Base-by-base conservation (phyloP, 2,329 filamentous ascomycete genomes). In the Macrophomina phaseolina region DNA sequence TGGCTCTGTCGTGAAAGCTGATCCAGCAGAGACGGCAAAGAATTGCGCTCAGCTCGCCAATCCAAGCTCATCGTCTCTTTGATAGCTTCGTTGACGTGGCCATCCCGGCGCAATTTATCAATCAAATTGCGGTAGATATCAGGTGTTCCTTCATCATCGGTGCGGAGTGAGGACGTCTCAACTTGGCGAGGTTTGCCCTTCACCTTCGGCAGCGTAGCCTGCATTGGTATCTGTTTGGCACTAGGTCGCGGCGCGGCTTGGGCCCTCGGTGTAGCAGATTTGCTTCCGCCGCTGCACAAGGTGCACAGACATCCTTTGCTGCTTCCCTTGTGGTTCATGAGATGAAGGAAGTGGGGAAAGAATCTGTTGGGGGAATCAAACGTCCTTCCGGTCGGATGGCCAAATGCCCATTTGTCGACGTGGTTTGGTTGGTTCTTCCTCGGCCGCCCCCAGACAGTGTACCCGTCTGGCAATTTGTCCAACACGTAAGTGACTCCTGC, bases 351-450 rank as follows among this genome's bases (percentile, higher is more conserved):
- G 68, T 90, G 87, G 0, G 83, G 82, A 58, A 81, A 86, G 69
- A 88, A 88, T 4, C 82, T 76, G 23, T 81, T 80, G 0, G 83
- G 80, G 0, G 87, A 89, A 53, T 86, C 81, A 66, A 85, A 89
- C 16, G 74, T 77, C 56, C 77, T 77, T 7, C 81, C 81, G 7
- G 76, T 74, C 0, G 85, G 86, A 72, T 89, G 86, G 0, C 87
- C 87, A 65, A 81, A 89, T 0, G 89, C 75, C 65, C 85, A 87
- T 60, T 82, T 81, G 72, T 89, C 87, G 8, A 81, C 71, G 73
- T 85, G 74, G 23, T 67, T 56, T 66, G 78, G 48, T 0, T 80
- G 75, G 2, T 71, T 78, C 2, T 71, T 71, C n/a, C 86, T 80
- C 1, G 81, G 76, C 32, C 82, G 80, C 8, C 36, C 81, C 70